Conservation (phyloP, 2,329 filamentous ascomycete species). For the Cyphellophora europaea region DNA sequence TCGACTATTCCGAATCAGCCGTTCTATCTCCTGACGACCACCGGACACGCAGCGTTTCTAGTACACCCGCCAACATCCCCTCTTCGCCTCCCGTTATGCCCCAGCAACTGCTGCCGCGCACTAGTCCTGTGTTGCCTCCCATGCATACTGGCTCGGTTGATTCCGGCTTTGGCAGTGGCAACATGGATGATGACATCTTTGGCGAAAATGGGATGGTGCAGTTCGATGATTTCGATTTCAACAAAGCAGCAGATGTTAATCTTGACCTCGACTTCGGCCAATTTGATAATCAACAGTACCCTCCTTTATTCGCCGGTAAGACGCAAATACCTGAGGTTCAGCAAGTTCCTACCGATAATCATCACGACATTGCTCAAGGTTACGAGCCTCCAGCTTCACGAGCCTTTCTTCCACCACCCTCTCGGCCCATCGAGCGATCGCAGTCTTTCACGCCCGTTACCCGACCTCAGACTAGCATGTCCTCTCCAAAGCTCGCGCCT, state of each 20-base stretch:
- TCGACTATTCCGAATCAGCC: too few species aligned
- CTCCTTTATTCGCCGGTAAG: neutral
- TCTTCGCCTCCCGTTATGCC: slow-evolving; percentile 79
- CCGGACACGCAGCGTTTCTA: slow-evolving; percentile 40
- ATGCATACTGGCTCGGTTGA: slow-evolving; percentile 48
- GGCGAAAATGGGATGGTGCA: slow-evolving; percentile 14
- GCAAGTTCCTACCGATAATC: slow-evolving; percentile 1
- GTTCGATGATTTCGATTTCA: slow-evolving; percentile 16
- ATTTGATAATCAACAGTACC: neutral
- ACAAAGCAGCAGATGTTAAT: slow-evolving; percentile 8
- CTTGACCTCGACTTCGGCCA: neutral
- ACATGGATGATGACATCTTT: slow-evolving; percentile 38
- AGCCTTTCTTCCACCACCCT: too few species aligned
- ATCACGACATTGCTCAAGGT: too few species aligned
- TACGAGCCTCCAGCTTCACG: too few species aligned
- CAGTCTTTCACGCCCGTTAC: slow-evolving; percentile 11
- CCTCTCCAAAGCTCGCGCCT: slow-evolving; percentile 16
- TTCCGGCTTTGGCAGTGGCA: slow-evolving; percentile 79
- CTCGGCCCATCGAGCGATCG: slow-evolving; percentile 10
- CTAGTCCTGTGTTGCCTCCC: slow-evolving; percentile 65
- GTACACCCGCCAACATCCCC: slow-evolving; percentile 72
- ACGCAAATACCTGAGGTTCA: neutral
- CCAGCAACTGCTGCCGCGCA: slow-evolving; percentile 40
- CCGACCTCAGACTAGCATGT: slow-evolving; percentile 10
- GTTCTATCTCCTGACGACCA: slow-evolving; percentile 41